These are phyloP conservation scores for Rheum nobile DNA, from an alignment of 148 eudicot species.

Conservation along the genomic window DNA sequence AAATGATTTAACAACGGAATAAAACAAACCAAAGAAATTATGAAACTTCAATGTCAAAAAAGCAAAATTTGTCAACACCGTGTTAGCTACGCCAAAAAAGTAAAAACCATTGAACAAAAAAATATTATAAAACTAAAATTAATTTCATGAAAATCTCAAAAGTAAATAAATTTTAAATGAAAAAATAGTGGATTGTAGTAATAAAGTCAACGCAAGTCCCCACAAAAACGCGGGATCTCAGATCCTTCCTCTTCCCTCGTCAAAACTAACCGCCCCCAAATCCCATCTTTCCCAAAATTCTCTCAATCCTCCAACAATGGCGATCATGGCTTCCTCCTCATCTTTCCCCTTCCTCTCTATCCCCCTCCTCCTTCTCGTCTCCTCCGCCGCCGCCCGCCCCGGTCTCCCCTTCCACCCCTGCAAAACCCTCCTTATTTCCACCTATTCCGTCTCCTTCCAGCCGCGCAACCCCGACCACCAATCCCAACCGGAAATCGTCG, in stretches of 20 bases:
- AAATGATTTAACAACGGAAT: too few relatives aligned
- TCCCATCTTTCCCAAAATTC: neutral
- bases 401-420: constrained; percentile 45
- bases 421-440: constrained; percentile 42
- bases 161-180: neutral
- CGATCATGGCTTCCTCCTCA: neutral
- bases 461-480: constrained; percentile 4
- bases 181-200: neutral
- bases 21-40: neutral
- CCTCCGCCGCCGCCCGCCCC: constrained; percentile 30
- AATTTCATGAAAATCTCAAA: neutral
- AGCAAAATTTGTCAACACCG: neutral
- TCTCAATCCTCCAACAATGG: neutral
- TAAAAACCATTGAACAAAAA: neutral
- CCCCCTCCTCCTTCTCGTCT: constrained; percentile 13
- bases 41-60: neutral
- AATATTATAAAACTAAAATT: too few relatives aligned
- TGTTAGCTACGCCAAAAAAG: neutral
- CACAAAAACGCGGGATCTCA: constrained; percentile 1
- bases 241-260: neutral
- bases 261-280: neutral
- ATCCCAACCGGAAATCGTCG: constrained; percentile 29
- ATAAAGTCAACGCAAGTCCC: neutral
- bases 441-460: constrained; percentile 26
- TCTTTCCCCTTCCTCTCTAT: neutral